A percentile compares a stretch with the other conserved stretches of the same genome.
phyloP scores from a whole-genome alignment of 169 alveolate genomes.

The Plasmodium knowlesi region DNA sequence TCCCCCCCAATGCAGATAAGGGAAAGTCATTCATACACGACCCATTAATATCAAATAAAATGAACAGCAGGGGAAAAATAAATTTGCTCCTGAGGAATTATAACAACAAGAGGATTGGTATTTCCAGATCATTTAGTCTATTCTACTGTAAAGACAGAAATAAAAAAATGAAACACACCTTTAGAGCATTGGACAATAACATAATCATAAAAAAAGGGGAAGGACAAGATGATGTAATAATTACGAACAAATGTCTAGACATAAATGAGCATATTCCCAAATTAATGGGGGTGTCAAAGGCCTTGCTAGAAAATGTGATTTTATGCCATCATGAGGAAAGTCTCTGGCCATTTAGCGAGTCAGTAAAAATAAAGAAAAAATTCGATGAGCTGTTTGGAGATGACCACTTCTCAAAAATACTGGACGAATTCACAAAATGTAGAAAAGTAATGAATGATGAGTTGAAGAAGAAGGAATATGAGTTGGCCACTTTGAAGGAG shows the following conservation, averaged over 20 bases:
- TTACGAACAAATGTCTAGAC: conserved; percentile 89
- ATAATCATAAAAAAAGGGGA: conserved; percentile 58
- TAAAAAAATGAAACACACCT: conserved; percentile 79
- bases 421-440: conserved; percentile 75
- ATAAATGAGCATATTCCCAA: conserved; percentile 94
- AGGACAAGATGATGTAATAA: conserved; percentile 66
- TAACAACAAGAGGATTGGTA: conserved; percentile 77
- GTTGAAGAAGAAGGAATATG: conserved; percentile 73
- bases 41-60: conserved; percentile 89
- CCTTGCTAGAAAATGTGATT: conserved; percentile 95
- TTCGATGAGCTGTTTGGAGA: conserved; percentile 96
- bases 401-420: conserved; percentile 79
- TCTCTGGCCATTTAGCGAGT: conserved; percentile 96
- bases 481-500: not conserved
- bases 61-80: conserved; percentile 93
- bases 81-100: conserved; percentile 84
- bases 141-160: conserved; percentile 81
- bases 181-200: conserved; percentile 77
- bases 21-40: conserved; percentile 96
- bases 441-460: conserved; percentile 62
- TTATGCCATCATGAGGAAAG: conserved; percentile 98
- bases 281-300: conserved; percentile 94
- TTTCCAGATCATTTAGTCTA: conserved; percentile 87
- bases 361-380: conserved; percentile 93
- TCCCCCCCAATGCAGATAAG: conserved; percentile 96